phyloP scores from a whole-genome alignment of 192 early-diverging fungal species.

The Glomus cerebriforme region DNA sequence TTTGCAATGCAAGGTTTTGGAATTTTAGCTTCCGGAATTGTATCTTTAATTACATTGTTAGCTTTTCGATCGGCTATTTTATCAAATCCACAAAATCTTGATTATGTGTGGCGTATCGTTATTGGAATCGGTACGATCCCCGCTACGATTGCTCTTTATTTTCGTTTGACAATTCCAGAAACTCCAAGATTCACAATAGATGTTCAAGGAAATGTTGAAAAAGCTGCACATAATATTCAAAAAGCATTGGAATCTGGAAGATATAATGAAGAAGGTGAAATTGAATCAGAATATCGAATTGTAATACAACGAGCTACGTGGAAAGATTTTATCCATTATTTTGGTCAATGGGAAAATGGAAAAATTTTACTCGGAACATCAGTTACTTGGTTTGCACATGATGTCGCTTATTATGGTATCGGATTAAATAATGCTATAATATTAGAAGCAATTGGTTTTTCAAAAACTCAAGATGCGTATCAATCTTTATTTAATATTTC shows the following conservation, averaged over 20 bases:
- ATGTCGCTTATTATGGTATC: conserved; percentile 82
- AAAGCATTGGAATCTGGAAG: conserved; percentile 48
- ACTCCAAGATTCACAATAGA: conserved; percentile 76
- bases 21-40: conserved; percentile 72
- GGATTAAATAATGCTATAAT: conserved; percentile 81
- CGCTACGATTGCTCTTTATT: conserved; percentile 76
- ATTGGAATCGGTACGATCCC: conserved; percentile 82
- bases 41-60: conserved; percentile 67
- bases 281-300: conserved; percentile 27
- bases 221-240: conserved; percentile 49
- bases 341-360: conserved; percentile 77
- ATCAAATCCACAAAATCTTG: conserved; percentile 64
- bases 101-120: conserved; percentile 88
- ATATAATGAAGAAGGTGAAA: conserved; percentile 43
- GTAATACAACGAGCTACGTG: conserved; percentile 47
- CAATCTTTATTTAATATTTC: conserved; percentile 66
- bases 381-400: conserved; percentile 75
- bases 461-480: conserved; percentile 37
- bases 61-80: conserved; percentile 69
- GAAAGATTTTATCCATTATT: conserved; percentile 70
- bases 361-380: conserved; percentile 79
- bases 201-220: conserved; percentile 55
- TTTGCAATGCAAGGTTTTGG: conserved; percentile 95
- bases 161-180: conserved; percentile 80
- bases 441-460: conserved; percentile 70